Percentiles rank a stretch among this genome's conserved stretches.
Evolutionary conservation across 192 early-diverging fungal species (phyloP).

Genomic region (Backusella parvicylindrica): DNA sequence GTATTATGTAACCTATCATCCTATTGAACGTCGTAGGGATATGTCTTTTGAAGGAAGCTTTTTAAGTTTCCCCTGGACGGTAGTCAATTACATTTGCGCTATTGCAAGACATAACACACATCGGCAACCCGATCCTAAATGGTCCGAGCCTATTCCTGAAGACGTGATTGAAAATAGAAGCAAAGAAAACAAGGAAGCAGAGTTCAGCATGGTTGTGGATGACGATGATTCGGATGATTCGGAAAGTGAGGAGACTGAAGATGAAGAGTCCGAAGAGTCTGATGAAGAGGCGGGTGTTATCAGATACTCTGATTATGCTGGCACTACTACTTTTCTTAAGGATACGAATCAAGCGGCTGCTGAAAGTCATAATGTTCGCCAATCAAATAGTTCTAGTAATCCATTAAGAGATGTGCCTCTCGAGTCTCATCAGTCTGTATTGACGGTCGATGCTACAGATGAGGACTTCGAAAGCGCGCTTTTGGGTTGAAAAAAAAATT

Average conservation of each 20-base stretch:
- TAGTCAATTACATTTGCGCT: conserved; percentile 40
- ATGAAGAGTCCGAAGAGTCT: background rate
- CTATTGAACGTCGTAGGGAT: conserved; percentile 30
- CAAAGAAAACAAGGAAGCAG: background rate
- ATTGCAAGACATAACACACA: conserved; percentile 29
- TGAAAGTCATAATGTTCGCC: background rate
- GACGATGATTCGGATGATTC: background rate
- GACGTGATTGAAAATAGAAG: background rate
- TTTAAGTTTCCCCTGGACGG: conserved; percentile 49
- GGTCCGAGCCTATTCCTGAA: background rate
- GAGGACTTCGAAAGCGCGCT: background rate
- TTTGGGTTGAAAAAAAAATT: background rate
- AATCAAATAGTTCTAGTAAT: background rate
- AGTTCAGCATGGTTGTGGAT: background rate
- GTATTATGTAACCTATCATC: conserved; percentile 70
- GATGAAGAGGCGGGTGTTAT: background rate
- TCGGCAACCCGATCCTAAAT: background rate
- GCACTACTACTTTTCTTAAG: too few species aligned
- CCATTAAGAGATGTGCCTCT: background rate
- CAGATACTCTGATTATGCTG: background rate
- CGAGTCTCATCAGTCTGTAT: background rate
- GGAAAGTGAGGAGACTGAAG: conserved; percentile 5
- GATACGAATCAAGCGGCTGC: background rate
- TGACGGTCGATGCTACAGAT: background rate
- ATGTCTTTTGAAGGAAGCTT: conserved; percentile 29